These are phyloP conservation scores for Tylopilus cervinicoccineus DNA, from an alignment of 768 basidiomycete species.

Conservation along the genomic window DNA sequence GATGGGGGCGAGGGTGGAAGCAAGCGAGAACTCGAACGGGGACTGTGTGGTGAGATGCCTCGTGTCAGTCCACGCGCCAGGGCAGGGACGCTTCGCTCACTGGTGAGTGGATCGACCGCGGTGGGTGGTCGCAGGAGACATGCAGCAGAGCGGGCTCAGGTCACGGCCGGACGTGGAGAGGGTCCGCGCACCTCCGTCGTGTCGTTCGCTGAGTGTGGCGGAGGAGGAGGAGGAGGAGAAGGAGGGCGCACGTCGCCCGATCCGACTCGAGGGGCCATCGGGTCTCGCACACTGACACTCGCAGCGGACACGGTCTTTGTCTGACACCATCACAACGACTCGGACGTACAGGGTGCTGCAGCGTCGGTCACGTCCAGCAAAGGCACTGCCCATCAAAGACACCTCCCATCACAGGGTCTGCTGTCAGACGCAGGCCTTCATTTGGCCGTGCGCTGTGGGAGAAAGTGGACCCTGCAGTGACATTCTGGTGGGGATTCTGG, in stretches of 20 bases:
- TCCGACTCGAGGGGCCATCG: too few species aligned
- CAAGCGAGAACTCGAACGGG: conserved; percentile 20
- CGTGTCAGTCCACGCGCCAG: conserved; percentile 53
- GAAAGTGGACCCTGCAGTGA: conserved; percentile 12
- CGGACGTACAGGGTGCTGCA: too few species aligned
- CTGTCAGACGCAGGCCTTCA: conserved; percentile 7
- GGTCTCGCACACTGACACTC: too few species aligned
- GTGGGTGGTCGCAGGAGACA: not conserved
- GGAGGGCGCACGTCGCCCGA: too few species aligned
- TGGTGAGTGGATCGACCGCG: not conserved
- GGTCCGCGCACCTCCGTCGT: not conserved
- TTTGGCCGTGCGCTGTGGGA: not conserved
- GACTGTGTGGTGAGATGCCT: conserved; percentile 45
- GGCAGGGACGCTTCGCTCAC: conserved; percentile 20
- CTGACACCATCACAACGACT: too few species aligned
- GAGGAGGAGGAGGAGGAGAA: too few species aligned
- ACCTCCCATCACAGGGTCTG: too few species aligned
- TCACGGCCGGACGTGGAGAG: not conserved
- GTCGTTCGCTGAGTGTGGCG: not conserved
- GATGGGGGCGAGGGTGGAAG: conserved; percentile 10
- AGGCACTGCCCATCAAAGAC: too few species aligned
- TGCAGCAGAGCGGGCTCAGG: not conserved
- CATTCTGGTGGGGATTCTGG: conserved; percentile 1
- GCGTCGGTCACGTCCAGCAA: too few species aligned
- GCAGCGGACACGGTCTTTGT: too few species aligned